Percentiles rank a stretch among this genome's conserved stretches.
These are phyloP conservation scores for Tillandsia leiboldiana DNA, from an alignment of 176 grass and related monocot species.

Conservation along the genomic window DNA sequence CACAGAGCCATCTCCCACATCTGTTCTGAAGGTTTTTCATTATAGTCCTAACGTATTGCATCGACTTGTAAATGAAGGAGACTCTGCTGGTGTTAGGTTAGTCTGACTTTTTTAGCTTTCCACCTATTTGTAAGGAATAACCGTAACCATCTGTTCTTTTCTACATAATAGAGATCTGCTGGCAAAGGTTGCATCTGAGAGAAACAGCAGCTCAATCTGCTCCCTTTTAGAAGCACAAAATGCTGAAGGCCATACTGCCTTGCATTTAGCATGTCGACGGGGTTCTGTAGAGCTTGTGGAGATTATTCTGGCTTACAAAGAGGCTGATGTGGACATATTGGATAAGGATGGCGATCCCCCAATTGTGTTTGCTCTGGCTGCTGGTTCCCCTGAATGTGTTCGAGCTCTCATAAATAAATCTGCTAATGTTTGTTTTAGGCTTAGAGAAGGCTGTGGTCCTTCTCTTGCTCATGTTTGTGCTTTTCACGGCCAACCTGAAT, in stretches of 20 bases:
- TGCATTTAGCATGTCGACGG: conserved; percentile 87
- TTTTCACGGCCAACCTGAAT: conserved; percentile 95
- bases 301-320: conserved; percentile 76
- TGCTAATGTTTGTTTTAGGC: conserved; percentile 59
- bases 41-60: conserved; percentile 85
- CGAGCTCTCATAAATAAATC: conserved; percentile 61
- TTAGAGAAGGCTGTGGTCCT: conserved; percentile 75
- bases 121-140: neutral
- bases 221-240: conserved; percentile 84
- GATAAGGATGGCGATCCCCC: conserved; percentile 86
- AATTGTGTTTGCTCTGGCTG: conserved; percentile 89
- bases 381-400: conserved; percentile 86
- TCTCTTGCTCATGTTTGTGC: conserved; percentile 93
- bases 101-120: neutral
- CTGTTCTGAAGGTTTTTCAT: conserved; percentile 56
- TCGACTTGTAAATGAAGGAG: conserved; percentile 79
- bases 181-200: conserved; percentile 54
- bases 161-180: conserved; percentile 58
- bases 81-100: conserved; percentile 66
- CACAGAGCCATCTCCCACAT: conserved; percentile 43
- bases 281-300: conserved; percentile 83
- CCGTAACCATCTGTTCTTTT: conserved; percentile 5
- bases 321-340: conserved; percentile 82
- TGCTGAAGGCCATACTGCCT: conserved; percentile 71
- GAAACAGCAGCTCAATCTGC: conserved; percentile 45